A percentile compares a stretch with the other conserved stretches of the same genome.
Evolutionary conservation across 1,284 basidiomycete species (phyloP).

Genomic region (Cutaneotrichosporon cavernicola): DNA sequence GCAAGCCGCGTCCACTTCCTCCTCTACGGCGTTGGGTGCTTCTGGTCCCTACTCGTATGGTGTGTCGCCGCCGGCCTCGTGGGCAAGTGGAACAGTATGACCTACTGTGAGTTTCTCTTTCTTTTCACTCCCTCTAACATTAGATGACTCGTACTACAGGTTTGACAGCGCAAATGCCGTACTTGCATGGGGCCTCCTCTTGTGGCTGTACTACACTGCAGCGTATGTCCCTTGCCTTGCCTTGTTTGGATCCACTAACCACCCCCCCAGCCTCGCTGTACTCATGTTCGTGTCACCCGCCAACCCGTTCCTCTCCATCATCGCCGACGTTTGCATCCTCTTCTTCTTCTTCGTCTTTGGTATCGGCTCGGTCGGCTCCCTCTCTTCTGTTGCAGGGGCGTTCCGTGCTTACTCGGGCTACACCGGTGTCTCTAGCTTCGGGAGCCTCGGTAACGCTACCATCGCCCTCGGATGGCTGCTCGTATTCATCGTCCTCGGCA

Average conservation of each 20-base stretch:
- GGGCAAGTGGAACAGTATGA: constrained; percentile 4
- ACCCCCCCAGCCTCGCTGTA: constrained; percentile 13
- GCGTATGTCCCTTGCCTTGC: constrained; percentile 30
- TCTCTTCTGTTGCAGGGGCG: constrained; percentile 9
- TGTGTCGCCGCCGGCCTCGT: constrained; percentile 18
- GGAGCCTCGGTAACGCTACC: constrained; percentile 34
- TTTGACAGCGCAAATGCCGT: constrained; percentile 33
- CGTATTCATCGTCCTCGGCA: constrained; percentile 39
- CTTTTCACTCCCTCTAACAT: not conserved
- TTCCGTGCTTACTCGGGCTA: not conserved
- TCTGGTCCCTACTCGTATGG: constrained; percentile 22
- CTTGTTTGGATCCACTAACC: not conserved
- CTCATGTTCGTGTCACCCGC: constrained; percentile 16
- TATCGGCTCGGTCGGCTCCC: constrained; percentile 15
- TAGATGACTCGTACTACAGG: not conserved
- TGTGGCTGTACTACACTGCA: constrained; percentile 34
- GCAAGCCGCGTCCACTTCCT: constrained; percentile 23
- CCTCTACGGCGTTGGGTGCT: constrained; percentile 21
- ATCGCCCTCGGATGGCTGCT: constrained; percentile 48
- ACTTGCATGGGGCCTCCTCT: constrained; percentile 36
- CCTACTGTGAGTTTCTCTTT: constrained; percentile 6
- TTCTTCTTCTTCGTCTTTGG: constrained; percentile 22
- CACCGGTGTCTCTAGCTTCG: not conserved
- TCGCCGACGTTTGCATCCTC: constrained; percentile 14
- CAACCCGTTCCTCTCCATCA: constrained; percentile 12